These are phyloP conservation scores for Citrus glauca DNA, from an alignment of 345 rosid species.

Conservation along the genomic window DNA sequence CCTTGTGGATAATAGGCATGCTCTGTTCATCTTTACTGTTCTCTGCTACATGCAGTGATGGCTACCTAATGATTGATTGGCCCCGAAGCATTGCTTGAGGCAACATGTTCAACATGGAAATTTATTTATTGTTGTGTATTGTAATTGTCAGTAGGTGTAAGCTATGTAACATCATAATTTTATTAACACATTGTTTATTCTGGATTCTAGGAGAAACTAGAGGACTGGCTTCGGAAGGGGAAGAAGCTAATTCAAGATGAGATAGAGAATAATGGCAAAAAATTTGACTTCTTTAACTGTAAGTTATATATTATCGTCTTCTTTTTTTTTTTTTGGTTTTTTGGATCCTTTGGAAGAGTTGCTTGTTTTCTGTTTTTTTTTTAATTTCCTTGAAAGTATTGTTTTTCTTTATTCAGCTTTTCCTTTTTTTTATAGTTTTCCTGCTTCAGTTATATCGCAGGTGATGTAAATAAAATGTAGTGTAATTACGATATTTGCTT, in stretches of 20 bases:
- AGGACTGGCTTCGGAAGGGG: slow-evolving; percentile 80
- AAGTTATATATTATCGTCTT: slow-evolving; percentile 22
- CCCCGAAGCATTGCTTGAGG: background rate
- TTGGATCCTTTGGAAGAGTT: background rate
- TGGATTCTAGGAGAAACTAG: slow-evolving; percentile 78
- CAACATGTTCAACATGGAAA: background rate
- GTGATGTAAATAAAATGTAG: background rate
- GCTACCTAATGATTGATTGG: background rate
- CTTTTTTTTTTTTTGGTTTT: background rate
- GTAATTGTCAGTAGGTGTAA: background rate
- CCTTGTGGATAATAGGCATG: background rate
- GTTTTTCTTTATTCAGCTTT: background rate
- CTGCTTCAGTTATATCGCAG: background rate
- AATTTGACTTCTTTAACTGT: slow-evolving; percentile 57
- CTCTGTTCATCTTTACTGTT: background rate
- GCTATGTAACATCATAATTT: background rate
- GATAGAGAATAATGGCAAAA: slow-evolving; percentile 35
- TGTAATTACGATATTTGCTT: background rate
- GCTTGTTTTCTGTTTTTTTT: background rate
- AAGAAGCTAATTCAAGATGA: slow-evolving; percentile 67
- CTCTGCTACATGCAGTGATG: background rate
- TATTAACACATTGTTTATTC: slow-evolving; percentile 4
- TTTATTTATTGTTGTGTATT: background rate
- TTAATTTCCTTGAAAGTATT: background rate
- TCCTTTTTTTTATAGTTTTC: background rate